Base-by-base conservation (phyloP, 2,329 filamentous ascomycete genomes). In the Aspergillus sp. region DNA sequence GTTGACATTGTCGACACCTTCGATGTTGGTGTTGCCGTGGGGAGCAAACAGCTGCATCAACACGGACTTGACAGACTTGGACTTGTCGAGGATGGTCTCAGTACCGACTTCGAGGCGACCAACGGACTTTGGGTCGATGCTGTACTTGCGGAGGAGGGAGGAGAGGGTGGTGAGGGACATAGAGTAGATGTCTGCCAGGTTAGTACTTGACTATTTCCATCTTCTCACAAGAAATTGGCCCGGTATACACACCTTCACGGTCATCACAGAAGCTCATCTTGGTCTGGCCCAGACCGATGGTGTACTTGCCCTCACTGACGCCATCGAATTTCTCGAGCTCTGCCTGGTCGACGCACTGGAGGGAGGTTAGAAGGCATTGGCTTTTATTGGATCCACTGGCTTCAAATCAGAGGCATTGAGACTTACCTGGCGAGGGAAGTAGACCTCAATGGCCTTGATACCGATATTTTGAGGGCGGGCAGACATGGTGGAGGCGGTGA, bases 201-300 rank as follows among this genome's bases (percentile, higher is more conserved):
- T 19, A 19, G 19, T 19, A 19, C 2, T 19, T 19, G 19, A 19
- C 19, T 19, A 19, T 19, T 19, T 19, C 19, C 19, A 19, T 19
- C 19, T 19, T 19, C 19, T 19, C 19, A 19, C 30, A 1, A 34
- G 12, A 26, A 42, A n/a, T 10, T 34, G 19, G 19, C 12, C 9
- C 8, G 35, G 19, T 47, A 27, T 6, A 52, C 75, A 69, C 68
- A 89, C 86, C 86, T 76, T 93, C 87, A 65, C 86, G 82, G 65
- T 93, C 87, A 71, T 93, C 87, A 69, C 87, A 91, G 74, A 93
- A 93, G 76, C 82, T 84, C 87, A 93, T 93, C 75, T 86, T 88
- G 66, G 85, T 91, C 79, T 93, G 87, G 62, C 87, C 87, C 48
- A 93, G 83, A 69, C 87, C 87, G 73, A 93, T 91, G 63, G 87